Evolutionary conservation across 495 filamentous ascomycete species (phyloP).

Genomic region (Penicillium waksmanii): DNA sequence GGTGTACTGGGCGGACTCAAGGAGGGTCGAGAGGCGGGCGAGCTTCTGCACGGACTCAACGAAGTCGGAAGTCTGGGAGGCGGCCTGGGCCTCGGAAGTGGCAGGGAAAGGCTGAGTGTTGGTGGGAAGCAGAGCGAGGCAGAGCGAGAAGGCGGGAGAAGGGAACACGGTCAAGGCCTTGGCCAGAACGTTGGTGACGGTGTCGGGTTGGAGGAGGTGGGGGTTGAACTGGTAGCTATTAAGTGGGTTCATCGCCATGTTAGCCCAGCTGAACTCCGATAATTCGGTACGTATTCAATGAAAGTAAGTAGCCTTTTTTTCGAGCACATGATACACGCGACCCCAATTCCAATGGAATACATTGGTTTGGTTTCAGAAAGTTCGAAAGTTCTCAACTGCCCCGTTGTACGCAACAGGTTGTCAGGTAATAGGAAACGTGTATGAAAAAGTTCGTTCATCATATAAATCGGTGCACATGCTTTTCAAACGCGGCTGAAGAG

Average conservation of each 20-base stretch:
- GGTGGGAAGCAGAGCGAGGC: slow-evolving; percentile 86
- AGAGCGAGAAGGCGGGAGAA: slow-evolving; percentile 90
- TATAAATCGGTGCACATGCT: slow-evolving; percentile 15
- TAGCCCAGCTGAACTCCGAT: slow-evolving; percentile 7
- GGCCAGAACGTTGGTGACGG: slow-evolving; percentile 96
- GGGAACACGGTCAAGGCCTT: slow-evolving; percentile 98
- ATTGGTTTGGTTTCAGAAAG: slow-evolving; percentile 35
- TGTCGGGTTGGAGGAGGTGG: slow-evolving; percentile 93
- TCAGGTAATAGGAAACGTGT: slow-evolving; percentile 99
- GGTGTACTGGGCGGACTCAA: slow-evolving; percentile 82
- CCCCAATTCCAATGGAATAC: slow-evolving; percentile 18
- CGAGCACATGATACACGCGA: neutral
- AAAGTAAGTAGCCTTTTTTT: neutral
- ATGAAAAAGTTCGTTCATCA: slow-evolving; percentile 67
- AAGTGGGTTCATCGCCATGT: slow-evolving; percentile 10
- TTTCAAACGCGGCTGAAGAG: slow-evolving; percentile 6
- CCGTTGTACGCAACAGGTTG: slow-evolving; percentile 32
- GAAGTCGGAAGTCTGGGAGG: slow-evolving; percentile 63
- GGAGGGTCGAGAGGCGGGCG: slow-evolving; percentile 76
- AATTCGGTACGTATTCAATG: neutral
- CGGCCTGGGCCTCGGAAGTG: slow-evolving; percentile 63
- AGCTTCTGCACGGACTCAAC: slow-evolving; percentile 90
- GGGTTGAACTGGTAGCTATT: slow-evolving; percentile 99
- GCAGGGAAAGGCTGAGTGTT: slow-evolving; percentile 65
- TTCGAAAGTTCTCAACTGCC: slow-evolving; percentile 40